Conservation (phyloP, 179 eudicot species). For the Camellia oleifera region DNA sequence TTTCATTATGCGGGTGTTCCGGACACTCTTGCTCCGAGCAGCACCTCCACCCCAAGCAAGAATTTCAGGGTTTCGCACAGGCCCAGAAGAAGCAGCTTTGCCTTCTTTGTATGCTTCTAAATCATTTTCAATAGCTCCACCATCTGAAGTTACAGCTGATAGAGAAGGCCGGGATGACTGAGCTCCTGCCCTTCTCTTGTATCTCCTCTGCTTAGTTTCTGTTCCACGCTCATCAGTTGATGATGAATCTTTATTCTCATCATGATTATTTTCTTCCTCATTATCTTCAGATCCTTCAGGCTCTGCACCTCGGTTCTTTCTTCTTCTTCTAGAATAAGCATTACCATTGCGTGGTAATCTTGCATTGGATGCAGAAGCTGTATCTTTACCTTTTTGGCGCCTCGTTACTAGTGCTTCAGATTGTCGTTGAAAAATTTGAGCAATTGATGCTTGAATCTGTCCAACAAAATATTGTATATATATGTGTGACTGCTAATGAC, state of each 20-base stretch:
- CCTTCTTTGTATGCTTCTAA: slow-evolving; percentile 44
- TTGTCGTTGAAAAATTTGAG: slow-evolving; percentile 52
- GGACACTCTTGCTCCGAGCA: slow-evolving; percentile 58
- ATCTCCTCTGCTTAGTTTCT: slow-evolving; percentile 44
- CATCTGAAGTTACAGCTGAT: slow-evolving; percentile 45
- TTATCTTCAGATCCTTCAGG: slow-evolving; percentile 36
- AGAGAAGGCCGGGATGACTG: slow-evolving; percentile 35
- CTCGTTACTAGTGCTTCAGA: slow-evolving; percentile 52
- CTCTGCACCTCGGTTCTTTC: slow-evolving; percentile 17
- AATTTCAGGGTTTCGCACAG: slow-evolving; percentile 50
- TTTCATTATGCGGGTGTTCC: slow-evolving; percentile 53
- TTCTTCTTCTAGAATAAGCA: slow-evolving; percentile 23
- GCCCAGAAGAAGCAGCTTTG: slow-evolving; percentile 30
- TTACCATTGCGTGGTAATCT: slow-evolving; percentile 22
- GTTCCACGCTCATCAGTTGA: slow-evolving; percentile 54
- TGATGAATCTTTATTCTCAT: slow-evolving; percentile 50
- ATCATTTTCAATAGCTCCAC: slow-evolving; percentile 47
- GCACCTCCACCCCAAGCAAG: slow-evolving; percentile 79
- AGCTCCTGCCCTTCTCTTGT: slow-evolving; percentile 40
- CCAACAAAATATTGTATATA: background rate
- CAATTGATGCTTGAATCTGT: slow-evolving; percentile 69
- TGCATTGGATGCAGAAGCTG: slow-evolving; percentile 1
- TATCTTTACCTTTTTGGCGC: slow-evolving; percentile 26
- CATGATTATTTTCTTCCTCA: slow-evolving; percentile 48
- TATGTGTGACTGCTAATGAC: background rate